These are phyloP conservation scores for Balakata baccata DNA, from an alignment of 345 rosid species.

Conservation along the genomic window DNA sequence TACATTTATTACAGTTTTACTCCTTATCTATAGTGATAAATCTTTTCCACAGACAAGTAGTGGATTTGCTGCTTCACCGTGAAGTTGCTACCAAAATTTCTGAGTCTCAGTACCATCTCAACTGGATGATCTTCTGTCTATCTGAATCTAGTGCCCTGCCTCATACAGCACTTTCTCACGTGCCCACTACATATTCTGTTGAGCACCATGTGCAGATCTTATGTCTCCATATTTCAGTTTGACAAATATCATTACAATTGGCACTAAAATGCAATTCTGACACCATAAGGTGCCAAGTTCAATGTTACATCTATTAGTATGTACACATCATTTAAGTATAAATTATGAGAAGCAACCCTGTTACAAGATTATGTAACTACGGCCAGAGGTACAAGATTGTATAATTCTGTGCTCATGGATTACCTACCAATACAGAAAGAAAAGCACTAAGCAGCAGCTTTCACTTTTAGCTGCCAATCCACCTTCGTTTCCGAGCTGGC, in stretches of 20 bases:
- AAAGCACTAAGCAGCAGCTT: background rate
- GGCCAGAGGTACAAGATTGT: conserved; percentile 8
- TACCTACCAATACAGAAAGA: conserved; percentile 14
- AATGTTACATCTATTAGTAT: conserved; percentile 37
- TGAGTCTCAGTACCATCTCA: no score
- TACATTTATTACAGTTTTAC: no score
- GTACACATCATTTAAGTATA: conserved; percentile 27
- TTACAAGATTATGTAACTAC: conserved; percentile 20
- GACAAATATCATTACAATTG: conserved; percentile 18
- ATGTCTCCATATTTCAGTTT: conserved; percentile 4
- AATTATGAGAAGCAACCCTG: conserved; percentile 16
- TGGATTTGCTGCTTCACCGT: no score
- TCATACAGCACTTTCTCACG: no score
- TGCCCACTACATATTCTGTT: no score
- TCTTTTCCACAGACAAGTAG: no score
- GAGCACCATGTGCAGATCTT: conserved; percentile 6
- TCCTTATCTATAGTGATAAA: no score
- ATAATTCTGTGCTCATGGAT: conserved; percentile 3
- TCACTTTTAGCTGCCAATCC: conserved; percentile 59
- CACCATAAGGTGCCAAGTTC: conserved; percentile 35
- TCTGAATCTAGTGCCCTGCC: no score
- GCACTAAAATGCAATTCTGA: conserved; percentile 24
- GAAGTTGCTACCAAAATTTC: no score
- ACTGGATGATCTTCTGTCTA: no score
- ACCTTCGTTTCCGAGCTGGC: conserved; percentile 84